Conservation (phyloP, 352 stramenopile species). For the Phytophthora citricola region DNA sequence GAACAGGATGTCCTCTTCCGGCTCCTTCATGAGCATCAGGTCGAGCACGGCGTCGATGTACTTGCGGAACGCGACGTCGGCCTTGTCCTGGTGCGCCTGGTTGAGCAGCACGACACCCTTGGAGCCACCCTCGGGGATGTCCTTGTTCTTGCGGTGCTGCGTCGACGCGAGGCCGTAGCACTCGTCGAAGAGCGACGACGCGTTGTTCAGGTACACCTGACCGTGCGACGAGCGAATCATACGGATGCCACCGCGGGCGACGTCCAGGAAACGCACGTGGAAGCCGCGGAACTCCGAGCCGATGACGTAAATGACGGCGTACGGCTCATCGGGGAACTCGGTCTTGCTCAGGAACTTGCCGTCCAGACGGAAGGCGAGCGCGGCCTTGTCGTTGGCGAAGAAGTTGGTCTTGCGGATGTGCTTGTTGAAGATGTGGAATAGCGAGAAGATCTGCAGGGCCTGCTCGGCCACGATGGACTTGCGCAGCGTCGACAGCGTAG, state of each 20-base stretch:
- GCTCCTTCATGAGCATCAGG: slow-evolving; percentile 96
- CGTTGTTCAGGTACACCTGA: slow-evolving; percentile 92
- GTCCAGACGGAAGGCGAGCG: slow-evolving; percentile 78
- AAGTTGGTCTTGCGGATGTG: slow-evolving; percentile 88
- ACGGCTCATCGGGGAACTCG: slow-evolving; percentile 88
- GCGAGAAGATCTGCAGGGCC: slow-evolving; percentile 78
- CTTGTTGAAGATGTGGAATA: slow-evolving; percentile 88
- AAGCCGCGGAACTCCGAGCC: slow-evolving; percentile 97
- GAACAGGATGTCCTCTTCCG: slow-evolving; percentile 96
- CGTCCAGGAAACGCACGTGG: slow-evolving; percentile 98
- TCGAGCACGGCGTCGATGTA: slow-evolving; percentile 97
- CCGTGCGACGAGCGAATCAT: slow-evolving; percentile 87
- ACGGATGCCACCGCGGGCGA: slow-evolving; percentile 95
- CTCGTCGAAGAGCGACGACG: slow-evolving; percentile 96
- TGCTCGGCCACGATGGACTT: slow-evolving; percentile 82
- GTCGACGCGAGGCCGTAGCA: slow-evolving; percentile 96
- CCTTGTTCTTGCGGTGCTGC: slow-evolving; percentile 99
- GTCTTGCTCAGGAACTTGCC: slow-evolving; percentile 77
- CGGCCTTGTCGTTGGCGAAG: slow-evolving; percentile 82
- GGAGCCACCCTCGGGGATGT: slow-evolving; percentile 98
- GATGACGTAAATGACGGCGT: slow-evolving; percentile 95
- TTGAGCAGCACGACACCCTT: slow-evolving; percentile 97
- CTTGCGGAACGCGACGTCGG: slow-evolving; percentile 93
- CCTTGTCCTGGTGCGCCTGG: slow-evolving; percentile 89
- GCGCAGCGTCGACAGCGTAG: slow-evolving; percentile 72